Evolutionary conservation across 257 asterid genomes (phyloP), one percentile per base, ranked within the genome.

Genomic region (Mitragyna speciosa): DNA sequence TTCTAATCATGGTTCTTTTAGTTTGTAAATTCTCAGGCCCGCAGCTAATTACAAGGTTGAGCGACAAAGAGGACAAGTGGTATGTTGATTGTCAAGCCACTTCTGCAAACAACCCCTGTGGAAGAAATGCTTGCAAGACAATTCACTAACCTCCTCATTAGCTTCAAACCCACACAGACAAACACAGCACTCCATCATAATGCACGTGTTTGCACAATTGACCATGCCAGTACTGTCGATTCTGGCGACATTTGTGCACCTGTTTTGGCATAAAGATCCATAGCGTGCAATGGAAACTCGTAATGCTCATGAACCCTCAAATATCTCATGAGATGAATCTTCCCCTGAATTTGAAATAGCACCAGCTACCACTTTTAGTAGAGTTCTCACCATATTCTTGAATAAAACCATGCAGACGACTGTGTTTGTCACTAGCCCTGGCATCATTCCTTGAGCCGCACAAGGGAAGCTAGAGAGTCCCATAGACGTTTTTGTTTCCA

Each of bases 61-160:
- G 12, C 95, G 91, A 75, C 97, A 92, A 59, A 92, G 92, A 9
- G 95, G 97, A 39, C 97, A 92, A 49, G 90, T 87, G 8, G 73
- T 28, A n/a, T 85, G 91, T 15, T 86, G 92, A 22, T 85, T 85
- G 9, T 84, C 80, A 51, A 92, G 88, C 97, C 95, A 90, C 76
- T 84, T 89, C 16, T 85, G 92, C 82, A 90, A 83, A 85, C 97
- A 92, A 2, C 79, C 83, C 70, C 78, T 89, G 49, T 92, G 95
- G 77, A 92, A 92, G 83, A 92, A 87, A 86, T 92, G 95, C 83
- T 88, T 87, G 83, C 97, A 92, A 80, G 91, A 88, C 71, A 92
- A 89, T 85, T 89, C 92, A 63, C 92, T 87, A 74, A 88, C 92
- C 77, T 89, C 89, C 81, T 88, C 91, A 0, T 88, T 87, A 0